Base-by-base conservation (phyloP, 2,329 filamentous ascomycete genomes). In the Pyrenochaeta sp. region DNA sequence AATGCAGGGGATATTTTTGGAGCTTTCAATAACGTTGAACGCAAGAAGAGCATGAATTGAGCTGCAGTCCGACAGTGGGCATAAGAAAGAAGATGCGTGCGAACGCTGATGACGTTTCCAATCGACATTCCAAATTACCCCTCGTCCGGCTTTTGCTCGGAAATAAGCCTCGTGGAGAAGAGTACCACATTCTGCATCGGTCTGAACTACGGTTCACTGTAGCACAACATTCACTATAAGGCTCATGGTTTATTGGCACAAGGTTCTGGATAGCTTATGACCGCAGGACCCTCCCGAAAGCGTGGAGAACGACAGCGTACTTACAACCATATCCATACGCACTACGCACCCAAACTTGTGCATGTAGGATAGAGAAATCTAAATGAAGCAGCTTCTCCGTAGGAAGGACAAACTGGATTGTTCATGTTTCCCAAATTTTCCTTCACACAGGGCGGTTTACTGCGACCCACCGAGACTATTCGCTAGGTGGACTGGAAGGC, bases 21-120 rank as follows among this genome's bases (percentile, higher is more conserved):
- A 39, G 56, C 44, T 43, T 47, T 54, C 9, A 59, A 34, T 6
- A 66, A 44, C 5, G 58, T 30, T 40, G 62, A 59, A 44, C 67
- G 68, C 49, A 71, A 25, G 37, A 65, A 61, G 40, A 72, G 51
- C 73, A 75, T 76, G 24, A 62, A 68, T 57, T 62, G 55, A 57
- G 45, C 28, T 53, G 37, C 24, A 45, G 49, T 40, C 48, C 53
- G 24, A 45, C 27, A 40, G 45, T 10, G 28, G 51, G 40, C 40
- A 52, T 27, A 47, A 50, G 54, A 57, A 51, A 52, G 39, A 49
- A 77, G 68, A 69, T 72, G 52, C 52, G 34, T 25, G 49, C 62
- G 66, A 59, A 69, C 65, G 64, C 66, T 50, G 43, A 48, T 30
- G 28, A 30, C 28, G 52, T 54, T 56, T 54, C 64, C 30, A 59